Conservation (phyloP, 805 yeast genomes). For the Barnettozyma pratensis region DNA sequence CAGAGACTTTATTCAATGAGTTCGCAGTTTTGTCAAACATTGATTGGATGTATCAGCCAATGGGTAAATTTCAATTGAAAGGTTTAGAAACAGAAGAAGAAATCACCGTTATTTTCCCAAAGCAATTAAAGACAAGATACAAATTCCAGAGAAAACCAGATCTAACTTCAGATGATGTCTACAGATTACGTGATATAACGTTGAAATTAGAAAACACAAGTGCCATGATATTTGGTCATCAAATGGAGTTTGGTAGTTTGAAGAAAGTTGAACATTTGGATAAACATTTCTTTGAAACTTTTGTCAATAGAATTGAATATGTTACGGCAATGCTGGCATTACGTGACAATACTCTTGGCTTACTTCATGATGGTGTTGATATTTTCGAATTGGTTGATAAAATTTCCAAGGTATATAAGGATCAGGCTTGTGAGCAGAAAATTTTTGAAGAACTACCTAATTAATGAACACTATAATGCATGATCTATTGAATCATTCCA, state of each 20-base stretch:
- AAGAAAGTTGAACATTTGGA: constrained; percentile 37
- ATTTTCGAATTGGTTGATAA: constrained; percentile 19
- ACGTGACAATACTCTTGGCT: constrained; percentile 33
- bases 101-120: constrained; percentile 75
- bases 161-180: constrained; percentile 35
- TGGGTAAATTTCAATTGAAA: constrained; percentile 87
- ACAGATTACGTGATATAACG: constrained; percentile 48
- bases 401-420: constrained; percentile 1
- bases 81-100: constrained; percentile 92
- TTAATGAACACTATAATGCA: background rate
- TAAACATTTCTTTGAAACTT: constrained; percentile 53
- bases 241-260: constrained; percentile 15
- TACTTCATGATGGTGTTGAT: constrained; percentile 13
- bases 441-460: background rate
- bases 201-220: constrained; percentile 55
- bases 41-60: constrained; percentile 60
- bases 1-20: constrained; percentile 61
- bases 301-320: constrained; percentile 66
- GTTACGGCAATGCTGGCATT: constrained; percentile 41
- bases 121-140: constrained; percentile 53
- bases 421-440: background rate
- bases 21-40: constrained; percentile 56
- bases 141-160: constrained; percentile 35
- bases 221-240: constrained; percentile 43
- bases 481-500: too few species aligned